These are phyloP conservation scores for Mortierella sp. DNA, from an alignment of 371 early-diverging fungal genomes.

Conservation along the genomic window DNA sequence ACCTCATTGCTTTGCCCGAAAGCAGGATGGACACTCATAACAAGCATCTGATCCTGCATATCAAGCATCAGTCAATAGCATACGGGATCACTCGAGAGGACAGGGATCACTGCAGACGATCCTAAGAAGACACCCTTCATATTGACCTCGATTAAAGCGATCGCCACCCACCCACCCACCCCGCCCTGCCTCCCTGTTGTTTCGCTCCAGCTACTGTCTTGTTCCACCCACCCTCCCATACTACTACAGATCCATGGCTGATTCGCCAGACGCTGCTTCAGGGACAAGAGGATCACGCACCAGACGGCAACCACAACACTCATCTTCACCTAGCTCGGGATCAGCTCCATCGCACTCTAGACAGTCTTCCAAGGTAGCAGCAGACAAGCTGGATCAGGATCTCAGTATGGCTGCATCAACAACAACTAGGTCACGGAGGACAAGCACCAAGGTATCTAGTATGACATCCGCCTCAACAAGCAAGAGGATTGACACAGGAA, in stretches of 20 bases:
- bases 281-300: conserved; percentile 18
- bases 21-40: no score
- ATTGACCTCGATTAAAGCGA: no score
- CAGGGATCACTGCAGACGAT: no score
- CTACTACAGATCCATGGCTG: conserved; percentile 14
- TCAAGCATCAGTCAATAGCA: no score
- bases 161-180: no score
- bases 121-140: no score
- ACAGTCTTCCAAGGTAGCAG: conserved; percentile 9
- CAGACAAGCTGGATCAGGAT: conserved; percentile 9
- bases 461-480: conserved; percentile 5
- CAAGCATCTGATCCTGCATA: no score
- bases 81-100: no score
- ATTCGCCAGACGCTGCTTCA: conserved; percentile 19
- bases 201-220: no score
- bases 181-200: no score
- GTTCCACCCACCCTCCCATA: no score
- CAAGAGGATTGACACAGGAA: conserved; percentile 9
- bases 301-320: conserved; percentile 10
- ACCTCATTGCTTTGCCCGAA: no score
- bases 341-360: conserved; percentile 17
- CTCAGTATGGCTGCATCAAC: conserved; percentile 8
- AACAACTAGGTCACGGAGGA: conserved; percentile 12
- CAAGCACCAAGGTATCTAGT: conserved; percentile 5
- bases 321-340: conserved; percentile 7